These are phyloP conservation scores for Leavenworthia alabamica DNA, from an alignment of 345 rosid genomes.

Conservation along the genomic window DNA sequence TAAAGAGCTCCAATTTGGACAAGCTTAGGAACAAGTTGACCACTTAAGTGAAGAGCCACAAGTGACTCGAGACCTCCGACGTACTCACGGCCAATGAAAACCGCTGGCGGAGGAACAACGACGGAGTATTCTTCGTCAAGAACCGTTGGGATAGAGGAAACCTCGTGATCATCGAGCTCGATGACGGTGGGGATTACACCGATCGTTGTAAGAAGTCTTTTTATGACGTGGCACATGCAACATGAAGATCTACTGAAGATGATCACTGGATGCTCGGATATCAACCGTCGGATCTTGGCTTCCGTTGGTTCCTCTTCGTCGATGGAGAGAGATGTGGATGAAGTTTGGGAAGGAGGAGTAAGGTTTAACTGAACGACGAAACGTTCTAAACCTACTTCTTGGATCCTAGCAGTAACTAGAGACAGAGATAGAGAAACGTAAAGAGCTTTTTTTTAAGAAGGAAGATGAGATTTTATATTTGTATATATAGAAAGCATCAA, in stretches of 20 bases:
- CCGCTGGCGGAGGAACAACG: slow-evolving; percentile 42
- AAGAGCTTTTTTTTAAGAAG: background rate
- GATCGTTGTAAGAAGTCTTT: slow-evolving; percentile 58
- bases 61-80: slow-evolving; percentile 93
- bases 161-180: slow-evolving; percentile 84
- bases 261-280: slow-evolving; percentile 82
- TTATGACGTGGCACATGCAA: slow-evolving; percentile 98
- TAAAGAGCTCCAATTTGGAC: slow-evolving; percentile 78
- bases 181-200: slow-evolving; percentile 91
- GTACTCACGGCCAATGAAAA: slow-evolving; percentile 74
- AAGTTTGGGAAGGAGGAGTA: slow-evolving; percentile 35
- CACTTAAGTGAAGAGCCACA: slow-evolving; percentile 79
- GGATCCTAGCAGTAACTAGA: slow-evolving; percentile 40
- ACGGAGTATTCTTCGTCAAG: slow-evolving; percentile 20
- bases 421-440: slow-evolving; percentile 10
- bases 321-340: slow-evolving; percentile 52
- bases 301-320: slow-evolving; percentile 72
- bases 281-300: slow-evolving; percentile 69
- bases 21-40: slow-evolving; percentile 81
- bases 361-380: slow-evolving; percentile 46
- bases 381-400: slow-evolving; percentile 46
- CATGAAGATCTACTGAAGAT: slow-evolving; percentile 84
- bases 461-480: slow-evolving; percentile 26
- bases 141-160: slow-evolving; percentile 48
- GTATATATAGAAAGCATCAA: slow-evolving; percentile 31